Conservation (phyloP, 106 monocot species). For the Platanthera guangdongensis region DNA sequence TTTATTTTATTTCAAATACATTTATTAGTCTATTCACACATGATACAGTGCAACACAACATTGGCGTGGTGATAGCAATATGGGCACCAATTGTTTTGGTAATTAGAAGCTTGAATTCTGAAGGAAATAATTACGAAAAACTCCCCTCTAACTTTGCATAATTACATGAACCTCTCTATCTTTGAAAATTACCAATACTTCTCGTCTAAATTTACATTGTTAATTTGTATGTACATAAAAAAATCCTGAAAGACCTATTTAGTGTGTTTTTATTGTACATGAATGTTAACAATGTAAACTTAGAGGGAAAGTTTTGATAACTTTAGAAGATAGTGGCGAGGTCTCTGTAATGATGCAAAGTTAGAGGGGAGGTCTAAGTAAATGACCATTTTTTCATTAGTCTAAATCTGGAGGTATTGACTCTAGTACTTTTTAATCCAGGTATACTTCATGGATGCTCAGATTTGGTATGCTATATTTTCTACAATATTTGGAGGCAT, state of each 20-base stretch:
- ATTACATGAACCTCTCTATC: too few species aligned
- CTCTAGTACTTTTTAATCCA: slow-evolving; percentile 13
- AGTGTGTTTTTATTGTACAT: background rate
- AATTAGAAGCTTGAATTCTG: slow-evolving; percentile 8
- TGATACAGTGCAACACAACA: slow-evolving; percentile 73
- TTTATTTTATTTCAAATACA: slow-evolving; percentile 1
- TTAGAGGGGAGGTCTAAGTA: too few species aligned
- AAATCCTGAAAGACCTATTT: too few species aligned
- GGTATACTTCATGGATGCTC: slow-evolving; percentile 99
- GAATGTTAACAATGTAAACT: too few species aligned
- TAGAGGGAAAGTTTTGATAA: too few species aligned
- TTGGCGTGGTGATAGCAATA: slow-evolving; percentile 79
- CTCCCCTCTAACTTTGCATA: too few species aligned
- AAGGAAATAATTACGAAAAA: background rate
- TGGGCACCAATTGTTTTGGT: slow-evolving; percentile 97
- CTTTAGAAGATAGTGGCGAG: too few species aligned
- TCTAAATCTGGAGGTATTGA: background rate
- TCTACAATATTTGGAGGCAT: slow-evolving; percentile 88
- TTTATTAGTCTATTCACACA: slow-evolving; percentile 4
- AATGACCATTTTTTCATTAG: background rate
- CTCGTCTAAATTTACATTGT: too few species aligned
- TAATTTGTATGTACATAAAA: too few species aligned
- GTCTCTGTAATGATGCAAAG: too few species aligned
- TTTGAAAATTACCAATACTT: too few species aligned
- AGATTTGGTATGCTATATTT: slow-evolving; percentile 99